Conservation (phyloP, 805 yeast genomes). For the Jamesozyma spencerorum region DNA sequence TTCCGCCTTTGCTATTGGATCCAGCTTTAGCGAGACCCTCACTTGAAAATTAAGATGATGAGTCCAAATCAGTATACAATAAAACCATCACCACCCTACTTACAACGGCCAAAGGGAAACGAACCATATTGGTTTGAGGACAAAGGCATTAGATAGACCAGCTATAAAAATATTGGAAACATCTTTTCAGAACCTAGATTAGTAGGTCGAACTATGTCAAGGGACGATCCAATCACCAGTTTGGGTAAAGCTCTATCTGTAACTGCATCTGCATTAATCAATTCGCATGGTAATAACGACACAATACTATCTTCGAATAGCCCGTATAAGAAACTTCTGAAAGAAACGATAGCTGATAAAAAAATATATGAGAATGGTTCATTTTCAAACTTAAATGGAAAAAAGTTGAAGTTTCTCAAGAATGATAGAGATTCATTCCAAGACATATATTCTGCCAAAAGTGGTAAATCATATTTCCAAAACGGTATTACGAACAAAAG, state of each 20-base stretch:
- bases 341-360: constrained; percentile 20
- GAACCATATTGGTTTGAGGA: too few species aligned
- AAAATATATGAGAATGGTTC: constrained; percentile 9
- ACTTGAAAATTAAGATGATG: too few species aligned
- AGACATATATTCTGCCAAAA: constrained; percentile 26
- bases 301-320: constrained; percentile 27
- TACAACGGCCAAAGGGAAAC: too few species aligned
- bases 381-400: constrained; percentile 8
- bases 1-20: too few species aligned
- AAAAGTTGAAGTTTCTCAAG: not conserved
- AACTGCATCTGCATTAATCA: constrained; percentile 48
- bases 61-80: not conserved
- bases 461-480: constrained; percentile 33
- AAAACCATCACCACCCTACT: not conserved
- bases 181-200: not conserved
- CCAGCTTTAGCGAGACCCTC: too few species aligned
- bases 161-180: not conserved
- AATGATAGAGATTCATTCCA: constrained; percentile 11
- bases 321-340: constrained; percentile 24
- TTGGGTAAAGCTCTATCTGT: constrained; percentile 43
- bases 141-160: too few species aligned
- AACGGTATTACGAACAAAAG: constrained; percentile 31
- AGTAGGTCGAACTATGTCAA: constrained; percentile 2
- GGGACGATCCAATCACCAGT: constrained; percentile 21
- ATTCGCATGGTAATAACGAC: constrained; percentile 32